Conservation (phyloP, 352 stramenopile genomes). For the Phytophthora podocarpi region DNA sequence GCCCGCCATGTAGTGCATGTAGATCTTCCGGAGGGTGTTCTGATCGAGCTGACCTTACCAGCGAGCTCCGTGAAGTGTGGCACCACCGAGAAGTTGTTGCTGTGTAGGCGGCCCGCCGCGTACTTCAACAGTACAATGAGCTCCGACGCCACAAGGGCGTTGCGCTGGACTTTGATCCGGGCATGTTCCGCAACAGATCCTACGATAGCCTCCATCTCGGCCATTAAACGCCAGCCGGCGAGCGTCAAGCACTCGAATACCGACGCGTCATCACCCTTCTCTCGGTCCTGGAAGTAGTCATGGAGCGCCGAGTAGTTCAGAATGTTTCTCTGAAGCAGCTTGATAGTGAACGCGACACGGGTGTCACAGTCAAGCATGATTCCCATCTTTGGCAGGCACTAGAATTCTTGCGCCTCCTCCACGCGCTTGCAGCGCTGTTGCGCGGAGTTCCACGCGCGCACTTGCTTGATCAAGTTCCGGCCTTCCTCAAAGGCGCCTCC, state of each 20-base stretch:
- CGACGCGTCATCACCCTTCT: not conserved
- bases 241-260: not conserved
- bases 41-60: too few species aligned
- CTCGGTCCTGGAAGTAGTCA: not conserved
- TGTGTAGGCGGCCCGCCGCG: not conserved
- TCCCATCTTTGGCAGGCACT: not conserved
- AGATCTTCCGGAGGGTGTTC: too few species aligned
- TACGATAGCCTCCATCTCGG: not conserved
- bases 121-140: conserved; percentile 4
- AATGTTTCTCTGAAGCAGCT: conserved; percentile 1
- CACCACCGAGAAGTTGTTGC: not conserved
- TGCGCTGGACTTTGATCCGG: not conserved
- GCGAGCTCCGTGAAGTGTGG: too few species aligned
- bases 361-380: conserved; percentile 16
- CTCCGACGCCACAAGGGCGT: not conserved
- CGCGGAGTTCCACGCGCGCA: not conserved
- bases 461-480: not conserved
- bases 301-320: conserved; percentile 9
- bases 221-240: too few species aligned
- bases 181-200: not conserved
- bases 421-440: conserved; percentile 11
- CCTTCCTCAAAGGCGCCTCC: conserved; percentile 4
- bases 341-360: conserved; percentile 9
- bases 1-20: too few species aligned
- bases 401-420: conserved; percentile 6